A percentile compares a stretch with the other conserved stretches of the same genome.
phyloP scores from a whole-genome alignment of 495 filamentous ascomycete genomes.

The Lichina pygmaea region DNA sequence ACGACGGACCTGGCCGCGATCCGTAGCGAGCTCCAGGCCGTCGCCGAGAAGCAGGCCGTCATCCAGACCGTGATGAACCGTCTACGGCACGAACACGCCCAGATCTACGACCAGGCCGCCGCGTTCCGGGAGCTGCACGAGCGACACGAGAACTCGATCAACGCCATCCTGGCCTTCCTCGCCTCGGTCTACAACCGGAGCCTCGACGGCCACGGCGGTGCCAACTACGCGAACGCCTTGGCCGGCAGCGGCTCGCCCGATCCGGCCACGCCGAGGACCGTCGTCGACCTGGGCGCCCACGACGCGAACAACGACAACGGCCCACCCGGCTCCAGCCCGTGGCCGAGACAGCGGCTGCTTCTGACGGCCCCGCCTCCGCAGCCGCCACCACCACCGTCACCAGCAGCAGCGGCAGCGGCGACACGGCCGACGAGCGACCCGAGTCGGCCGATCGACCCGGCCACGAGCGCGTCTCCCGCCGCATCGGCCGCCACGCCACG shows the following conservation, averaged over 20 bases:
- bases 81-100: slow-evolving; percentile 59
- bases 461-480: too few species aligned
- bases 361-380: slow-evolving; percentile 13
- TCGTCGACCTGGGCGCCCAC: slow-evolving; percentile 26
- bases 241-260: slow-evolving; percentile 34
- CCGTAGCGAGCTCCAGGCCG: slow-evolving; percentile 47
- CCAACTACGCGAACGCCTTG: slow-evolving; percentile 46
- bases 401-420: not conserved
- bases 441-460: too few species aligned
- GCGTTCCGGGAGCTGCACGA: slow-evolving; percentile 81
- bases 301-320: slow-evolving; percentile 2
- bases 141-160: slow-evolving; percentile 92
- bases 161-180: slow-evolving; percentile 87
- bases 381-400: not conserved
- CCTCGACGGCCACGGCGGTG: slow-evolving; percentile 28
- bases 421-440: too few species aligned
- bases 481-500: too few species aligned
- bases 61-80: slow-evolving; percentile 59
- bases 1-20: slow-evolving; percentile 54
- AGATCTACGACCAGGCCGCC: slow-evolving; percentile 68
- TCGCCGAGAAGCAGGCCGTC: slow-evolving; percentile 60
- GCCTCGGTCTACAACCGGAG: slow-evolving; percentile 85
- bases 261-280: slow-evolving; percentile 24
- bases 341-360: slow-evolving; percentile 23
- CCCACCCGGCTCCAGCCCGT: slow-evolving; percentile 3